Evolutionary conservation across 192 early-diverging fungal species (phyloP), one percentile per base, ranked within the genome.

Genomic region (Rhizoclosmatium globosum): DNA sequence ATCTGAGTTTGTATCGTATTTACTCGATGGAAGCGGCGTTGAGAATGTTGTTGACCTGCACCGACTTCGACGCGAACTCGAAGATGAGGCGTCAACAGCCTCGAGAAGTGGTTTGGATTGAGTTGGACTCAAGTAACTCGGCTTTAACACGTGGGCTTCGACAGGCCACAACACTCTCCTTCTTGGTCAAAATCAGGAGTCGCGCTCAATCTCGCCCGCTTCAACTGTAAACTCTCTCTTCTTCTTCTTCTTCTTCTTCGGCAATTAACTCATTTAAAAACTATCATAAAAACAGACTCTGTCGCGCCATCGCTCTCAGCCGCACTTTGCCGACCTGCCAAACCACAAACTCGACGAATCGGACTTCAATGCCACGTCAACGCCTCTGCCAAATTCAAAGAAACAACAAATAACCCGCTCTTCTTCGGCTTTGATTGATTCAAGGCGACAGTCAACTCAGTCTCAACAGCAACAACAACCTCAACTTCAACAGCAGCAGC

Each of bases 1-100:
- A 15, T 73, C 74, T 45, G 79, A 78, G 3, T 85, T 77, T 76
- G 84, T 85, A 45, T 62, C 65, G 7, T 86, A 83, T 62, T 62
- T 86, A 4, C 71, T 86, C 15, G 79, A 86, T 46, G 85, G 85
- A 15, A 82, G 80, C 6, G 85, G 85, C 47, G 85, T 64, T 3
- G 85, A 86, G 61, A 68, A 83, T 17, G 68, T 79, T 3, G 82
- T 86, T 15, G 82, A 86, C 66, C 79, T 82, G 46, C 70, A 74
- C 2, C 80, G 72, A 3, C 80, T 86, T 1, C 79, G 85, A 17
- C 39, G 76, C 7, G 80, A 86, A 21, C 80, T 86, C 1, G 82
- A 83, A 31, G 43, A 68, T 4, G 79, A 73, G 47, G 4, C 69
- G 7, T 19, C 69, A n/a, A 71, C 3, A 13, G 42, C 9, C 39